phyloP scores from a whole-genome alignment of 2,329 filamentous ascomycete genomes.

The Exserohilum turcica region DNA sequence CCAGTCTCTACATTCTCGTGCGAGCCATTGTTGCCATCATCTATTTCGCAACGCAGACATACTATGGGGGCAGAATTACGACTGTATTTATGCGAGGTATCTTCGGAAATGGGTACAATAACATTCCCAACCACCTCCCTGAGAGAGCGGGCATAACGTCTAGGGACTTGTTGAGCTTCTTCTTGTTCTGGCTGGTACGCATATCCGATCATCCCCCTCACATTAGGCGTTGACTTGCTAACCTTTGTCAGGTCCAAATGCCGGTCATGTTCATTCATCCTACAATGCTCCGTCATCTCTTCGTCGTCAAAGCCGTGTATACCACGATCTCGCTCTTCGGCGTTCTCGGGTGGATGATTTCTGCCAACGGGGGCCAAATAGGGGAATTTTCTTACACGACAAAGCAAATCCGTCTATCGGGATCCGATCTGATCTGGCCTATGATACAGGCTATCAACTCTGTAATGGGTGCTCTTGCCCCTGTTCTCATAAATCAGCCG shows the following conservation, averaged over 20 bases:
- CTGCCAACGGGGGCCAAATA: constrained; percentile 30
- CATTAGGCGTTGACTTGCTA: background rate
- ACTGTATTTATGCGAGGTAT: constrained; percentile 28
- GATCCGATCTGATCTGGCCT: constrained; percentile 24
- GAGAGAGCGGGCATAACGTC: constrained; percentile 48
- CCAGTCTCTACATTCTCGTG: constrained; percentile 26
- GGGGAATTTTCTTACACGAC: constrained; percentile 27
- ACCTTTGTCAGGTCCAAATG: constrained; percentile 20
- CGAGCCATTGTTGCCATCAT: constrained; percentile 26
- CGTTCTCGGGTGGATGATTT: constrained; percentile 25
- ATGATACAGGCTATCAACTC: constrained; percentile 30
- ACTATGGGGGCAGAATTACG: constrained; percentile 27
- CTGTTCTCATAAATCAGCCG: constrained; percentile 26
- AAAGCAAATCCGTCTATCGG: constrained; percentile 20
- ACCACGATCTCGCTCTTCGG: constrained; percentile 22
- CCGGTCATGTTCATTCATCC: constrained; percentile 37
- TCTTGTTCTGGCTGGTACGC: constrained; percentile 30
- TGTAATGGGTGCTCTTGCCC: constrained; percentile 27
- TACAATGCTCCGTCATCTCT: constrained; percentile 28
- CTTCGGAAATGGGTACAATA: constrained; percentile 24
- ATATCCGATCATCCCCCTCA: background rate
- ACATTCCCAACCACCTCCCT: constrained; percentile 54
- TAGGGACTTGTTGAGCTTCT: constrained; percentile 21
- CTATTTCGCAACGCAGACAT: constrained; percentile 27
- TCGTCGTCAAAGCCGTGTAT: constrained; percentile 25